Evolutionary conservation across 805 yeast genomes (phyloP).

Genomic region (Blastobotrys robertii): DNA sequence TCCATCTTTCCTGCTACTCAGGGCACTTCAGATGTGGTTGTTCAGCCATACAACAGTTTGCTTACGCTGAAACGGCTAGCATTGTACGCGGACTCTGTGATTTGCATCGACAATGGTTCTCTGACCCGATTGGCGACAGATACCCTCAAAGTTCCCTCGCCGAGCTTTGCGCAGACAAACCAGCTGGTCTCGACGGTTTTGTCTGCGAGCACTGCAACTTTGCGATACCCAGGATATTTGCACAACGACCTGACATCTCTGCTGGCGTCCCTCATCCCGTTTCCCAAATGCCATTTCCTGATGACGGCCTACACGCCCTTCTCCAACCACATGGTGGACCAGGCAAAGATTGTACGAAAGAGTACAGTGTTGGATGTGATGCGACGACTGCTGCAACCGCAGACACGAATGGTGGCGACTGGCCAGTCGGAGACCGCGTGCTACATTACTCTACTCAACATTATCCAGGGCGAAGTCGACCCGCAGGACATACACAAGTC

Average conservation of each 20-base stretch:
- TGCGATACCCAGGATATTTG: slow-evolving; percentile 87
- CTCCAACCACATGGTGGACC: slow-evolving; percentile 48
- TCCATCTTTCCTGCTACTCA: slow-evolving; percentile 75
- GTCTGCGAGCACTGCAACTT: slow-evolving; percentile 75
- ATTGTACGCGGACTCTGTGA: slow-evolving; percentile 74
- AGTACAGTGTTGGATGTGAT: slow-evolving; percentile 79
- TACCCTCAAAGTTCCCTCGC: slow-evolving; percentile 45
- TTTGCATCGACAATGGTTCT: slow-evolving; percentile 90
- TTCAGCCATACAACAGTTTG: slow-evolving; percentile 90
- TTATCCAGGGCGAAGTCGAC: slow-evolving; percentile 56
- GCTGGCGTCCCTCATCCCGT: slow-evolving; percentile 72
- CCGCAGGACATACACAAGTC: slow-evolving; percentile 54
- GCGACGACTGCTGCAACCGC: slow-evolving; percentile 69
- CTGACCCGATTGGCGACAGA: slow-evolving; percentile 60
- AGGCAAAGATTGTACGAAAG: slow-evolving; percentile 51
- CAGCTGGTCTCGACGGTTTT: slow-evolving; percentile 77
- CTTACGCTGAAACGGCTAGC: slow-evolving; percentile 73
- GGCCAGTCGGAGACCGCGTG: slow-evolving; percentile 35
- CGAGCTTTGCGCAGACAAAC: slow-evolving; percentile 71
- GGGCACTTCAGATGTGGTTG: slow-evolving; percentile 91
- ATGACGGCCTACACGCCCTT: slow-evolving; percentile 72
- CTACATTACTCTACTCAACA: slow-evolving; percentile 63
- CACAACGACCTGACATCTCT: slow-evolving; percentile 79
- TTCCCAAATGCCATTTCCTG: slow-evolving; percentile 71
- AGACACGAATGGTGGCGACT: slow-evolving; percentile 57